phyloP scores from a whole-genome alignment of 164 flowering plant genomes.

The Chloranthus sessilifolius region DNA sequence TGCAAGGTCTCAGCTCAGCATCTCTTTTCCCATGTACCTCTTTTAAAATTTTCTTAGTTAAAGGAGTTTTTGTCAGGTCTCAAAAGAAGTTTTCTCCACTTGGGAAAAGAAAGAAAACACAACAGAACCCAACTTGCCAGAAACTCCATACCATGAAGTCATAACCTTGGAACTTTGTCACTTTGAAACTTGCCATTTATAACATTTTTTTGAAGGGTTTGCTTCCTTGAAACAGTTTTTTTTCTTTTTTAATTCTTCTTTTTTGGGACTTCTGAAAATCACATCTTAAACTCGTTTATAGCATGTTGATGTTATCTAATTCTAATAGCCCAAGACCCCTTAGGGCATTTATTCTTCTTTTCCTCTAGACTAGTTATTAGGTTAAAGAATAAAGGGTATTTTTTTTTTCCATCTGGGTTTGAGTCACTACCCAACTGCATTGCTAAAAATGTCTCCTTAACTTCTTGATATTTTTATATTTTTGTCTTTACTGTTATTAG shows the following conservation, averaged over 20 bases:
- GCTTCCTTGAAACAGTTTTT: no score
- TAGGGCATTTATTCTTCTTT: background rate
- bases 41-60: constrained; percentile 6
- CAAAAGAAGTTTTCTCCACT: constrained; percentile 1
- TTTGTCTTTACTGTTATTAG: no score
- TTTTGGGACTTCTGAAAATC: background rate
- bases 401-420: no score
- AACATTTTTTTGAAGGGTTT: background rate
- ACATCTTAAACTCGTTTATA: background rate
- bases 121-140: constrained; percentile 7
- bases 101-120: background rate
- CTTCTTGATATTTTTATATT: no score
- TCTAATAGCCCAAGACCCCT: background rate
- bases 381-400: no score
- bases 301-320: background rate
- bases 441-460: no score
- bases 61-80: constrained; percentile 5
- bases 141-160: constrained; percentile 5
- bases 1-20: constrained; percentile 14
- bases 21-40: constrained; percentile 12
- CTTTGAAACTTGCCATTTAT: constrained; percentile 8
- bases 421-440: no score
- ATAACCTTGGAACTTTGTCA: constrained; percentile 14
- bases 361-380: background rate
- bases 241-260: no score